phyloP scores from a whole-genome alignment of 345 rosid species.

The Pugionium cornutum region DNA sequence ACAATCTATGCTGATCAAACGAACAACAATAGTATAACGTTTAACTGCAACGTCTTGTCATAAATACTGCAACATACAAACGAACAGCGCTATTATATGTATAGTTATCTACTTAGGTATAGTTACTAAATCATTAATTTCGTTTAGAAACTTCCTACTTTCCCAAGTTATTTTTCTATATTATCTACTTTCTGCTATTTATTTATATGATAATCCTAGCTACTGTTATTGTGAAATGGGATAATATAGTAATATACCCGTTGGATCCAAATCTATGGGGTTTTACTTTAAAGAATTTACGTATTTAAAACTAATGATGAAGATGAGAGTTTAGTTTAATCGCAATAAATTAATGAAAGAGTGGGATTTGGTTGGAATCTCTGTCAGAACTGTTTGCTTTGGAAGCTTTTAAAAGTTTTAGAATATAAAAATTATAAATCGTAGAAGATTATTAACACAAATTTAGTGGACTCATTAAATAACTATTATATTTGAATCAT shows the following conservation, averaged over 20 bases:
- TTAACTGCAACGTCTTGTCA: no score
- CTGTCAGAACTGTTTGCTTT: conserved; percentile 29
- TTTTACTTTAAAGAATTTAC: conserved; percentile 12
- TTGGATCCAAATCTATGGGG: conserved; percentile 23
- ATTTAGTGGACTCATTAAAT: background rate
- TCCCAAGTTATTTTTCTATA: conserved; percentile 18
- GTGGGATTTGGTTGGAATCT: conserved; percentile 68
- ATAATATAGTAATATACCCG: conserved; percentile 6
- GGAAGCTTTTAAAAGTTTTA: conserved; percentile 15
- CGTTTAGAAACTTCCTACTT: conserved; percentile 14
- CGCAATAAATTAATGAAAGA: conserved; percentile 39
- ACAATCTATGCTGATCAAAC: no score
- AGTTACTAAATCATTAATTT: background rate
- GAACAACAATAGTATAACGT: no score
- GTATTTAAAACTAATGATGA: conserved; percentile 15
- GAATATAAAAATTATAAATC: conserved; percentile 22
- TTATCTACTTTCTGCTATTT: conserved; percentile 7
- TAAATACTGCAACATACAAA: no score
- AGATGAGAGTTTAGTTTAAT: conserved; percentile 43
- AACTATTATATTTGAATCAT: background rate
- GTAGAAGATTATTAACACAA: conserved; percentile 14
- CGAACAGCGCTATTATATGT: no score
- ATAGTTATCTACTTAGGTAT: background rate
- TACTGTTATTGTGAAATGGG: conserved; percentile 7
- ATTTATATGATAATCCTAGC: conserved; percentile 6